phyloP scores from a whole-genome alignment of 352 stramenopile genomes.

The Globisporangium takayamanum region DNA sequence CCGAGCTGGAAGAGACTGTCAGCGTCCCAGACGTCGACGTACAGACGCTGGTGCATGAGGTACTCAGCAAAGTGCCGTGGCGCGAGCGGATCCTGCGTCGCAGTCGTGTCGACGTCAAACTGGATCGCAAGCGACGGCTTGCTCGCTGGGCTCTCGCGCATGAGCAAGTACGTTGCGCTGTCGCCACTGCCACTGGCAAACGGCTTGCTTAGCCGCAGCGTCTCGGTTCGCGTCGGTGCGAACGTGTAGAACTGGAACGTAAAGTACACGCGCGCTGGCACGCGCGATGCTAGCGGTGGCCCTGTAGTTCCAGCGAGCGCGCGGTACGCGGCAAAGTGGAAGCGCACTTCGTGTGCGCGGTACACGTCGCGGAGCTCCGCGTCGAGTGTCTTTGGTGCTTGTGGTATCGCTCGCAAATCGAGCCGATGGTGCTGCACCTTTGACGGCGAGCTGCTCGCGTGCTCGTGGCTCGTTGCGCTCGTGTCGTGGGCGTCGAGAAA shows the following conservation, averaged over 20 bases:
- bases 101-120: conserved; percentile 73
- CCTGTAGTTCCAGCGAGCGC: background rate
- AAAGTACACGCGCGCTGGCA: conserved; percentile 74
- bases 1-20: conserved; percentile 88
- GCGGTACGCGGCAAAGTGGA: conserved; percentile 89
- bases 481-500: conserved; percentile 64
- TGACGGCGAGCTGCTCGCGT: background rate
- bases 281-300: background rate
- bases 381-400: conserved; percentile 40
- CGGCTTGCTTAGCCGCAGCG: conserved; percentile 49
- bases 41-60: conserved; percentile 73
- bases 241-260: conserved; percentile 93
- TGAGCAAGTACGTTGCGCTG: conserved; percentile 49
- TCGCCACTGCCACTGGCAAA: conserved; percentile 28
- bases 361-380: conserved; percentile 72
- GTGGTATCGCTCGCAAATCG: conserved; percentile 10
- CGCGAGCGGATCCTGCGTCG: conserved; percentile 53
- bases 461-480: conserved; percentile 9
- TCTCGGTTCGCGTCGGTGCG: conserved; percentile 83
- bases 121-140: conserved; percentile 67
- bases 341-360: conserved; percentile 79
- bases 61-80: conserved; percentile 81
- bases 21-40: conserved; percentile 92
- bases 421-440: conserved; percentile 12
- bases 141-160: conserved; percentile 51